Base-by-base conservation (phyloP, 2,329 filamentous ascomycete genomes). In the Tolypocladium amazonense region DNA sequence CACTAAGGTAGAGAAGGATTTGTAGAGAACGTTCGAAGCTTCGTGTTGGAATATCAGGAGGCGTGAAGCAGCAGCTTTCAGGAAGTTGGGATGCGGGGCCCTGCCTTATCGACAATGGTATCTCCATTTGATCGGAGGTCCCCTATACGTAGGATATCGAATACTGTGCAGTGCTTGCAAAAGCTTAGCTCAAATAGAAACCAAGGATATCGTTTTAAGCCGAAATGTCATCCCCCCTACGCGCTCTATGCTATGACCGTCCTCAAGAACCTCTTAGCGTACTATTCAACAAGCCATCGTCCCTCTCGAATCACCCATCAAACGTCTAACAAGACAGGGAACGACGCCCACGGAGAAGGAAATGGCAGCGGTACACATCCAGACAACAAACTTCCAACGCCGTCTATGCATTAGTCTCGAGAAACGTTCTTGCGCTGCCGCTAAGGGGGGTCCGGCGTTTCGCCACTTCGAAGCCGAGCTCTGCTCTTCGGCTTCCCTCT, bases 351-450 rank as follows among this genome's bases (percentile, higher is more conserved):
- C 15, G 23, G 39, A 57, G 25, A 25, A 55, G 37, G 15, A 41
- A 58, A 57, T 8, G 30, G 30, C 23, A 23, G 50, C 14, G 30
- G 20, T 35, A 30, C 50, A 35, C 50, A 60, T 57, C 41, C 18
- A 18, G 43, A 33, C 50, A 35, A 25, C 27, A 55, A 27, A 47
- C 56, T 58, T 69, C 69, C 68, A 71, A 72, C 67, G 70, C 67
- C 70, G 62, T 72, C 67, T 70, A 72, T 71, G 69, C 67, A 70
- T 68, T 54, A 68, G 67, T 67, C 60, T 64, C 61, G 61, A 58
- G 37, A 53, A 53, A 53, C 30, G 52, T 57, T 58, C 50, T 54
- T 54, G 50, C 37, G 50, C 50, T 30, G 20, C 20, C 50, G 30
- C 9, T 11, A 20, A 20, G 20, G 30, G 30, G 25, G 47, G 9